Evolutionary conservation across 2,329 filamentous ascomycete genomes (phyloP).

Genomic region (Chaetomium sp.): DNA sequence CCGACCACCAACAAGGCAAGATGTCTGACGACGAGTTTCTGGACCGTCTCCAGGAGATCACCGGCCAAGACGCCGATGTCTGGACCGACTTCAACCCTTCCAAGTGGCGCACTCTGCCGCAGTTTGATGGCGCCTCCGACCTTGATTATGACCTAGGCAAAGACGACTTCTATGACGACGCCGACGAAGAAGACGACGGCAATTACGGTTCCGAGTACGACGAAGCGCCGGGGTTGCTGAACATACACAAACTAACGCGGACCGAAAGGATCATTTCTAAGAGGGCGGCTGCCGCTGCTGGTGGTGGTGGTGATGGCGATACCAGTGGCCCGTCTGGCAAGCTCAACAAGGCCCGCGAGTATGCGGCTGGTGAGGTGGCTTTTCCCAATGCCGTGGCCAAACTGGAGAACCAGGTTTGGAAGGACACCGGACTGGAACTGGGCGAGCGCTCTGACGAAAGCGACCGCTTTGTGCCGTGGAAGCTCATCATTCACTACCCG

Average conservation of each 20-base stretch:
- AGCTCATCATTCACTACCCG: constrained; percentile 51
- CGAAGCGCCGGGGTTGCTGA: constrained; percentile 10
- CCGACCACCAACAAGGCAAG: not conserved
- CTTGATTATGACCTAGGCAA: no score
- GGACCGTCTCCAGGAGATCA: constrained; percentile 8
- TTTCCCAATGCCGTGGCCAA: not conserved
- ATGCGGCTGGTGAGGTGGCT: constrained; percentile 10
- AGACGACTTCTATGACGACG: no score
- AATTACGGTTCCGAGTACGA: no score
- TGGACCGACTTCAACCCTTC: constrained; percentile 18
- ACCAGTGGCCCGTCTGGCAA: constrained; percentile 1
- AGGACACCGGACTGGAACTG: constrained; percentile 19
- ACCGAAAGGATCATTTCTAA: not conserved
- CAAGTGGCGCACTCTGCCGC: constrained; percentile 8
- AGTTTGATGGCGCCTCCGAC: not conserved
- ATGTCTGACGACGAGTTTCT: constrained; percentile 16
- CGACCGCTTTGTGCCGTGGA: constrained; percentile 44
- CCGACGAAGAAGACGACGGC: no score
- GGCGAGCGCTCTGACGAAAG: constrained; percentile 25
- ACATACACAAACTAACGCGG: constrained; percentile 11
- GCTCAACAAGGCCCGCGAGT: constrained; percentile 18
- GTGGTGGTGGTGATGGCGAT: not conserved
- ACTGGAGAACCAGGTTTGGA: constrained; percentile 15
- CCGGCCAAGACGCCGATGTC: constrained; percentile 1
- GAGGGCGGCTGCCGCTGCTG: no score